Evolutionary conservation across 2,329 filamentous ascomycete genomes (phyloP).

Genomic region (Macrophomina tecta): DNA sequence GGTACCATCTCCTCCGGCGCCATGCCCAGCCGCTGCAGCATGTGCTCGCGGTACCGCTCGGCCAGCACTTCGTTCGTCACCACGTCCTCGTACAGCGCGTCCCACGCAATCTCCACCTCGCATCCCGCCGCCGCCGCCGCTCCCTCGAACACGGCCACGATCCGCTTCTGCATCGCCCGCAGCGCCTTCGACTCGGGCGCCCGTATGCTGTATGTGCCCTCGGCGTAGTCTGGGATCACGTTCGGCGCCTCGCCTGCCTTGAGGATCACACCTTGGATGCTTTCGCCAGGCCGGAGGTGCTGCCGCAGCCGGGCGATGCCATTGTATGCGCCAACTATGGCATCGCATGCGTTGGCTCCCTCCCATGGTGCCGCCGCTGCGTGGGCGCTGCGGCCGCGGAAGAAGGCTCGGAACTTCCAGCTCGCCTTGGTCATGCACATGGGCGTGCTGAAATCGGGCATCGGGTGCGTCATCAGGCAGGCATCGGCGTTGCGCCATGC

Average conservation of each 20-base stretch:
- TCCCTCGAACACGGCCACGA: slow-evolving; percentile 54
- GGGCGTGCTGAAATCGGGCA: slow-evolving; percentile 52
- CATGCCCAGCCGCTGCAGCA: slow-evolving; percentile 7
- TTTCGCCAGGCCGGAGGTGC: slow-evolving; percentile 48
- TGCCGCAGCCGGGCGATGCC: slow-evolving; percentile 46
- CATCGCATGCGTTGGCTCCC: slow-evolving; percentile 40
- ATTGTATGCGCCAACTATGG: slow-evolving; percentile 32
- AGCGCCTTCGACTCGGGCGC: slow-evolving; percentile 37
- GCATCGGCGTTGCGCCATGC: slow-evolving; percentile 48
- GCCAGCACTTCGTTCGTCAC: slow-evolving; percentile 22
- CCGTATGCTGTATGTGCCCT: slow-evolving; percentile 46
- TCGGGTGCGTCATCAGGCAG: slow-evolving; percentile 42
- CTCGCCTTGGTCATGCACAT: slow-evolving; percentile 57
- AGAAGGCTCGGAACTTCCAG: slow-evolving; percentile 38
- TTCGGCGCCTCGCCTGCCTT: slow-evolving; percentile 42
- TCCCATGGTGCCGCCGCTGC: slow-evolving; percentile 44
- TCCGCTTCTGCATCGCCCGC: slow-evolving; percentile 38
- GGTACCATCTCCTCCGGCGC: slow-evolving; percentile 14
- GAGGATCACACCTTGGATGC: slow-evolving; percentile 43
- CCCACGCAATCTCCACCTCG: slow-evolving; percentile 16
- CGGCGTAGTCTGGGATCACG: slow-evolving; percentile 48
- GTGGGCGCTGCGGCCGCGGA: slow-evolving; percentile 49
- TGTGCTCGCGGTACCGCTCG: slow-evolving; percentile 9
- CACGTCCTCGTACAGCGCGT: slow-evolving; percentile 25
- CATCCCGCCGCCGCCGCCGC: slow-evolving; percentile 56